Conservation (phyloP, 441 rosid genomes). For the Erodium moschatum region DNA sequence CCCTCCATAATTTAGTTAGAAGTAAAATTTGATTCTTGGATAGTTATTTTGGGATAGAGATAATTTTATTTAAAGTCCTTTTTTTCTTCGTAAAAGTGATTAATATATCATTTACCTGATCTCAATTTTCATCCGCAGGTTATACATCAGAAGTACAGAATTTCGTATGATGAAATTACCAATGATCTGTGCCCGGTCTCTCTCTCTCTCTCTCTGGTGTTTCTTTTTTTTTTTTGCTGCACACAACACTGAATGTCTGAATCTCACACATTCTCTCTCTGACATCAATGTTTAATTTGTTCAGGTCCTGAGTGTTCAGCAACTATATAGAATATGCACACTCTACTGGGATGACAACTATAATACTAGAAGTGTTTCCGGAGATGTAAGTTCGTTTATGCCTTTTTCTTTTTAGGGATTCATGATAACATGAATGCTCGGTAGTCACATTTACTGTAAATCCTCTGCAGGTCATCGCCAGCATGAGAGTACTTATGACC, state of each 20-base stretch:
- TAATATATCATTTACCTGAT: background rate
- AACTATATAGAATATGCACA: constrained; percentile 91
- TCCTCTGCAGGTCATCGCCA: constrained; percentile 63
- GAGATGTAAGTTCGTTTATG: constrained; percentile 44
- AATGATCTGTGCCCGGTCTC: constrained; percentile 85
- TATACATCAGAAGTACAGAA: constrained; percentile 92
- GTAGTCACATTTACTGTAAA: background rate
- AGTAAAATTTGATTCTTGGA: background rate
- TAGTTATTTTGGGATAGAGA: background rate
- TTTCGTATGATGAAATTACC: constrained; percentile 90
- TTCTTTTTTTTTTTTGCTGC: background rate
- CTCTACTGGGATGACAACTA: constrained; percentile 96
- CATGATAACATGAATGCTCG: background rate
- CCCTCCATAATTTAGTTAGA: too few relatives aligned
- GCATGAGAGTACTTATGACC: constrained; percentile 92
- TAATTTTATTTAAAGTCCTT: background rate
- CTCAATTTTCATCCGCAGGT: constrained; percentile 43
- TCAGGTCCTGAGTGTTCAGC: constrained; percentile 97
- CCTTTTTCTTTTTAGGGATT: constrained; percentile 3
- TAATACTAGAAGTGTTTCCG: constrained; percentile 91
- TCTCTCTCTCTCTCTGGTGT: constrained; percentile 9
- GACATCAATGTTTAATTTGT: constrained; percentile 22
- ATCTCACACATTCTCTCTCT: background rate
- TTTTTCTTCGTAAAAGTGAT: background rate
- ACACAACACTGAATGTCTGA: too few relatives aligned